A percentile compares a stretch with the other conserved stretches of the same genome.
Conservation (phyloP, 192 early-diverging fungal species). For the Coemansia sp. region DNA sequence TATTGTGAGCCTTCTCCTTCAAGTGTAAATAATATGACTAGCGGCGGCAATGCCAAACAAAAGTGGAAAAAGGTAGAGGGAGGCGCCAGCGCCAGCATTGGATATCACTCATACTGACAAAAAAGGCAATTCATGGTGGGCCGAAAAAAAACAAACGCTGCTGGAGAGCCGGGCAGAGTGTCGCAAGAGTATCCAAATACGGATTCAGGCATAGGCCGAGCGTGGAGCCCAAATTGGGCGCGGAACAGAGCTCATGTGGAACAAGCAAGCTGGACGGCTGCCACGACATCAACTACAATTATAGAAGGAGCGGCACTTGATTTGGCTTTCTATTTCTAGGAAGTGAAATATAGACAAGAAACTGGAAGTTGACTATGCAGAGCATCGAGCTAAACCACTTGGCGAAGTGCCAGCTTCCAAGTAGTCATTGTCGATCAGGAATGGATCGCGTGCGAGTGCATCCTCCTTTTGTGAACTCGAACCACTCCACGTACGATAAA, state of each 20-base stretch:
- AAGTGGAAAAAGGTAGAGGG: neutral
- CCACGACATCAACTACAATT: neutral
- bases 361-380: neutral
- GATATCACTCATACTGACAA: constrained; percentile 1
- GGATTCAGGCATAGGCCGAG: neutral
- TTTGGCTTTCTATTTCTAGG: neutral
- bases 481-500: neutral
- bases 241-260: neutral
- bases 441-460: neutral
- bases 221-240: neutral
- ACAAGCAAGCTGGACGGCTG: neutral
- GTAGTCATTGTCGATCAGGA: neutral
- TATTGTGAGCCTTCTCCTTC: neutral
- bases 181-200: neutral
- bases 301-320: neutral
- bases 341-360: neutral
- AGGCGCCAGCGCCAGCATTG: neutral
- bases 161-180: neutral
- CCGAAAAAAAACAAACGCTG: neutral
- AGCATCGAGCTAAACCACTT: neutral
- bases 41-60: neutral
- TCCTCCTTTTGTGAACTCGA: neutral
- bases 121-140: neutral
- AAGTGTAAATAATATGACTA: neutral
- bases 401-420: neutral